These are phyloP conservation scores for Kwoniella sp. DNA, from an alignment of 768 basidiomycete genomes.

Conservation along the genomic window DNA sequence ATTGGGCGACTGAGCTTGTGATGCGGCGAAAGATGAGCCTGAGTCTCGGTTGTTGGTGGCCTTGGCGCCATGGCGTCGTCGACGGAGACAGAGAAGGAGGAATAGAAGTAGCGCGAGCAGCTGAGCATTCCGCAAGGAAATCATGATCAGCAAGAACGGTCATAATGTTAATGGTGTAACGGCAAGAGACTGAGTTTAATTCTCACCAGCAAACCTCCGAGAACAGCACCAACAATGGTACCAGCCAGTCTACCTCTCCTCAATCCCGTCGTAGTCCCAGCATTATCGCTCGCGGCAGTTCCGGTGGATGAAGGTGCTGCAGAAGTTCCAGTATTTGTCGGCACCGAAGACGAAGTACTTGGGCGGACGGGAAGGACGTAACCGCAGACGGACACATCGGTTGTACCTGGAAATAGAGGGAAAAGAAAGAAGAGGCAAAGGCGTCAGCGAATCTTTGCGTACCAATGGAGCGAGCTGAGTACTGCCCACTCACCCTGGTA, in stretches of 20 bases:
- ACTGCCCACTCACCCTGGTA: conserved; percentile 33
- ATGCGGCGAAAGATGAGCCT: conserved; percentile 31
- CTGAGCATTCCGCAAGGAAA: conserved; percentile 16
- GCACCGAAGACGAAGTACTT: conserved; percentile 10
- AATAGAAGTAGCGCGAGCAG: conserved; percentile 36
- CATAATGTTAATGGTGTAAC: too few relatives aligned
- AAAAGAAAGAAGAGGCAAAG: too few relatives aligned
- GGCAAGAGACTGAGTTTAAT: too few relatives aligned
- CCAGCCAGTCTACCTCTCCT: conserved; percentile 48
- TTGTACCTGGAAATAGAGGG: conserved; percentile 30
- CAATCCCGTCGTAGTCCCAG: conserved; percentile 21
- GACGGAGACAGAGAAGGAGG: conserved; percentile 28
- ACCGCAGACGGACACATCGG: conserved; percentile 48
- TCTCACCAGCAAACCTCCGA: conserved; percentile 51
- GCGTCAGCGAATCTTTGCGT: too few relatives aligned
- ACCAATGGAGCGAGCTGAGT: not conserved
- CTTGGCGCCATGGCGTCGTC: conserved; percentile 15
- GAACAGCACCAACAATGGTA: conserved; percentile 46
- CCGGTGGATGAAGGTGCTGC: conserved; percentile 19
- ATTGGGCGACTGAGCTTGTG: conserved; percentile 12
- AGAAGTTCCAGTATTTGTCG: conserved; percentile 9
- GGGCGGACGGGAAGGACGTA: conserved; percentile 36
- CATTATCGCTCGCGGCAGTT: conserved; percentile 11
- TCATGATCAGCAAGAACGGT: too few relatives aligned
- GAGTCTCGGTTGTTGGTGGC: conserved; percentile 24